These are phyloP conservation scores for Leishmania amazonensis DNA, from an alignment of 208 protist species.

Conservation along the genomic window DNA sequence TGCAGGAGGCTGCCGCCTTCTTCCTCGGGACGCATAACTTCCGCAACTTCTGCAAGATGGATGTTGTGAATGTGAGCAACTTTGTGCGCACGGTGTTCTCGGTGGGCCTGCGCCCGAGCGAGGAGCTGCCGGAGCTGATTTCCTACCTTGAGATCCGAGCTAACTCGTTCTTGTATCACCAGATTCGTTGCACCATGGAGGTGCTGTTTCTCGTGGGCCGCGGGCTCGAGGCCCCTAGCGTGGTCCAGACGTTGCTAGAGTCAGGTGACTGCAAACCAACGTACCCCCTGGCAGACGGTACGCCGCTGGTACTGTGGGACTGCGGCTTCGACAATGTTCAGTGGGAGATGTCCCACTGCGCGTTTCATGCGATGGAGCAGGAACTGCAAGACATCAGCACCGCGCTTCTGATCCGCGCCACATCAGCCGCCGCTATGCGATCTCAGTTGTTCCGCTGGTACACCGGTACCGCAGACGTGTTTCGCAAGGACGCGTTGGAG, in stretches of 20 bases:
- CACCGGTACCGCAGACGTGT: conserved; percentile 31
- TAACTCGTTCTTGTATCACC: conserved; percentile 97
- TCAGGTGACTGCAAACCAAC: conserved; percentile 77
- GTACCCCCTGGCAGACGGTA: conserved; percentile 79
- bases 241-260: conserved; percentile 65
- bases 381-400: conserved; percentile 84
- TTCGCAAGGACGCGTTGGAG: conserved; percentile 4
- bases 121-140: conserved; percentile 57
- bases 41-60: conserved; percentile 98
- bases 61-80: conserved; percentile 92
- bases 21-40: conserved; percentile 97
- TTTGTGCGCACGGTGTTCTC: conserved; percentile 84
- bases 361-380: conserved; percentile 46
- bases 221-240: conserved; percentile 58
- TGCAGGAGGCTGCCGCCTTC: conserved; percentile 84
- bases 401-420: conserved; percentile 64
- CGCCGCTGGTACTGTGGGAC: conserved; percentile 85
- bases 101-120: conserved; percentile 56
- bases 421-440: conserved; percentile 61
- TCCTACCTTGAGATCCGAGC: conserved; percentile 93
- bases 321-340: conserved; percentile 61
- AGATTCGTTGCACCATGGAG: conserved; percentile 96
- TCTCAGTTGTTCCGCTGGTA: conserved; percentile 74
- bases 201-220: conserved; percentile 91
- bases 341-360: conserved; percentile 69